Evolutionary conservation across 2,329 filamentous ascomycete genomes (phyloP), one percentile per base, ranked within the genome.

Genomic region (Colletotrichum higginsianum): DNA sequence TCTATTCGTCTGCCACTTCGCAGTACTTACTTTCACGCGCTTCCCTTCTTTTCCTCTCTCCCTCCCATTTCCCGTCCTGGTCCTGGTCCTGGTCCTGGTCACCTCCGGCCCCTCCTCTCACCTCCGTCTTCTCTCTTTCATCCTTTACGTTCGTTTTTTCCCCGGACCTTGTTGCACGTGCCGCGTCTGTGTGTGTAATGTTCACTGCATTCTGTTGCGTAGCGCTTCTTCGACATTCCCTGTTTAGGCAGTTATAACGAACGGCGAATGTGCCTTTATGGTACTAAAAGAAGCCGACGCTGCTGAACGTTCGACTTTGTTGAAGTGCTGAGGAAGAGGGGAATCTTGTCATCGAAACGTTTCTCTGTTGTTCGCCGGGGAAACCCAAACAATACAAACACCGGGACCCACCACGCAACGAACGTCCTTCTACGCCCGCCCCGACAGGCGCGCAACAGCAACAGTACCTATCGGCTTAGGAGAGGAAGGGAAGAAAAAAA

Each of bases 321-420:
- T n/a, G 15, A n/a, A 18, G n/a, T 23, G 40, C 35, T 3, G 35
- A 42, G 38, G 38, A 21, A 57, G 47, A 57, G 38, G n/a, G 30
- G 13, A 9, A n/a, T 12, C 18, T 38, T 40, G 52, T 57, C 40
- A 30, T 67, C 21, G 13, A 21, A 60, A 15, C 56, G n/a, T 50
- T 47, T 63, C 40, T 44, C 26, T 58, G 12, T 35, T 15, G 21
- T 49, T 47, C 62, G 53, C 47, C 44, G 61, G 62, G 60, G 55
- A 61, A 68, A 63, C 65, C 69, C 65, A 72, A 72, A 72, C 66
- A 72, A 64, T 47, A 47, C 61, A 49, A 42, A 49, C 49, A 23
- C 49, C 49, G 57, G 53, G 65, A 69, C 69, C 69, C 69, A 69
- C 69, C 47, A 49, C 66, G 21, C 38, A 72, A 67, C 62, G 62